Evolutionary conservation across 176 grass and related monocot species (phyloP), one percentile per base, ranked within the genome.

Genomic region (Rhynchospora pubera): DNA sequence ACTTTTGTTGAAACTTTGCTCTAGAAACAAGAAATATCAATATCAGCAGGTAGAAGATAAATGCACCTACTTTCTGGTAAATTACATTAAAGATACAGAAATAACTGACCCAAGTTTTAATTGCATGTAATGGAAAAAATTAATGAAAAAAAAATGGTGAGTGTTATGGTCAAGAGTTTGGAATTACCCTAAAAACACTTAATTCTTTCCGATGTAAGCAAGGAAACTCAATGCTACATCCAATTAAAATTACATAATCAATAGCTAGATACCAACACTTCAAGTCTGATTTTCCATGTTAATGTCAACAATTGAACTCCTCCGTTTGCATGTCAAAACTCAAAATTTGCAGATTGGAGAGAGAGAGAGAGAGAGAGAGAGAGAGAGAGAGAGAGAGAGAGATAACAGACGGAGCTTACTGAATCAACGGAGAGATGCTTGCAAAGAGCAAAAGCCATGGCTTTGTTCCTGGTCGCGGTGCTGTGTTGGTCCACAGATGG

Each of bases 401-500:
- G 1, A 48, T 26, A 6, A 45, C 80, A 14, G 28, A 1, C n/a
- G 48, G 16, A 16, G 55, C 68, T 83, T 57, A 97, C 91, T 4
- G 90, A 63, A 89, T 97, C 90, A 77, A 87, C 19, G 53, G 82
- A 78, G n/a, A 91, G 77, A 73, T 87, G 85, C 65, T 87, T 94
- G 90, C 85, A 91, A 65, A 97, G 90, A 60, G 90, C 91, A 67
- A 80, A 81, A 55, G 77, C 85, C 59, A 94, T 90, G 68, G 85
- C 85, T 82, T 83, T 83, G 88, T 94, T 94, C 84, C 85, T 83
- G 85, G n/a, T 53, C 24, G 69, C 62, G n/a, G 62, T 12, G 65
- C 42, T 69, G 44, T 1, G 7, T 79, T 43, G 69, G 62, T 90
- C 80, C 81, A 42, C 45, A 3, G 79, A 80, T 34, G 85, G 57